Percentiles rank a stretch among this genome's conserved stretches.
These are phyloP conservation scores for Cladobotryum mycophilum DNA, from an alignment of 2,329 filamentous ascomycete genomes.

Conservation along the genomic window DNA sequence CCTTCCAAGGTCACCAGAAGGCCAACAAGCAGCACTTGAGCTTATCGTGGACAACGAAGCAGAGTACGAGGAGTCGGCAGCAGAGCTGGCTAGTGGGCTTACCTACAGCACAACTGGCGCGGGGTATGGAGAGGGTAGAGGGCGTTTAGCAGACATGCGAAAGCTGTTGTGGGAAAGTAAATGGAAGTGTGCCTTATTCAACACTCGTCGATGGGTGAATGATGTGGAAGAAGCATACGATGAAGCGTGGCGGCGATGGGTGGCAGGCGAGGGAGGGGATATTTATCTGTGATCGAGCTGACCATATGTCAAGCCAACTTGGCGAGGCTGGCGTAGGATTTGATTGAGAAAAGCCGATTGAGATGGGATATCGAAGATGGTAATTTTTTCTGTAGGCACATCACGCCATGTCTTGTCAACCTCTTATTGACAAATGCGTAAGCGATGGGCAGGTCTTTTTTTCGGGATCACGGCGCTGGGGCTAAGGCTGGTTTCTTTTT, in stretches of 20 bases:
- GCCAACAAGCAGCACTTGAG: slow-evolving; percentile 61
- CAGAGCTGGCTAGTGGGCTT: slow-evolving; percentile 58
- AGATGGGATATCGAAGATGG: too few species aligned
- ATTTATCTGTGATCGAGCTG: slow-evolving; percentile 60
- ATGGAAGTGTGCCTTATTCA: slow-evolving; percentile 82
- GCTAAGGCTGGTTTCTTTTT: too few species aligned
- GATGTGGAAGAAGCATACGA: slow-evolving; percentile 87
- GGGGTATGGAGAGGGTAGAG: slow-evolving; percentile 50
- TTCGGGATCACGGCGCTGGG: too few species aligned
- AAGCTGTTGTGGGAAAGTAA: slow-evolving; percentile 76
- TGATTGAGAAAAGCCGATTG: too few species aligned
- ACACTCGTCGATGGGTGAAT: slow-evolving; percentile 83
- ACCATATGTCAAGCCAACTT: too few species aligned
- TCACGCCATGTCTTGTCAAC: too few species aligned
- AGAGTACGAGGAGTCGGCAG: slow-evolving; percentile 76
- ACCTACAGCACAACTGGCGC: slow-evolving; percentile 45
- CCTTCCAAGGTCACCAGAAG: slow-evolving; percentile 65
- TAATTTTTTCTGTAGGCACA: too few species aligned
- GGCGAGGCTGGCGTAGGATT: too few species aligned
- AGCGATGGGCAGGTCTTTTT: too few species aligned
- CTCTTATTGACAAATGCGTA: too few species aligned
- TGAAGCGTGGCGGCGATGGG: slow-evolving; percentile 84
- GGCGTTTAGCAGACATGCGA: slow-evolving; percentile 71
- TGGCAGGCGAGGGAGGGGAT: slow-evolving; percentile 78
- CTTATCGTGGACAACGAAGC: slow-evolving; percentile 72